Conservation (phyloP, 2,329 filamentous ascomycete species). For the Colletotrichum acutatum region DNA sequence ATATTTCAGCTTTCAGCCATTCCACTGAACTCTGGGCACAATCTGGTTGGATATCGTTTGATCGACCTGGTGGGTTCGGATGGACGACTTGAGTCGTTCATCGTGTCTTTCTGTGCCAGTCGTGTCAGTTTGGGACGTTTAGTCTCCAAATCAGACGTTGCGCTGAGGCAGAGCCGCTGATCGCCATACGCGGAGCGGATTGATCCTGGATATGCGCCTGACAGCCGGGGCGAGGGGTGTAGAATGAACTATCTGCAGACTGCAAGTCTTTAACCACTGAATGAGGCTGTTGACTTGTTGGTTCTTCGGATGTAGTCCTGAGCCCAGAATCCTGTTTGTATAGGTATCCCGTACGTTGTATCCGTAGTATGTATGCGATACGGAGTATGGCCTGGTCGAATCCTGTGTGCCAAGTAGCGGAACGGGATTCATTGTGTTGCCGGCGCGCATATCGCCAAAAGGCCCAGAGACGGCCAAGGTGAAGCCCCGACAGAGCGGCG, state of each 20-base stretch:
- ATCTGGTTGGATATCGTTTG: neutral
- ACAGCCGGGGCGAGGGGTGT: neutral
- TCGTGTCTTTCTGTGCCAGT: slow-evolving; percentile 15
- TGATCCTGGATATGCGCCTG: neutral
- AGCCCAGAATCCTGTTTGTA: too few species aligned
- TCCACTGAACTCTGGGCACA: neutral
- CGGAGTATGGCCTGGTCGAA: neutral
- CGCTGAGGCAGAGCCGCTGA: slow-evolving; percentile 9
- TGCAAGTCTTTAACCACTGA: neutral
- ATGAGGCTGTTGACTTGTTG: too few species aligned
- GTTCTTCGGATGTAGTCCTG: too few species aligned
- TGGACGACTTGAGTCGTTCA: slow-evolving; percentile 1
- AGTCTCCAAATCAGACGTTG: neutral
- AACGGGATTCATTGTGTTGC: slow-evolving; percentile 3
- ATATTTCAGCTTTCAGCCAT: neutral
- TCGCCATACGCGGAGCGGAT: slow-evolving; percentile 4
- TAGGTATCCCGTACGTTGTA: too few species aligned
- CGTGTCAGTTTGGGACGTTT: neutral
- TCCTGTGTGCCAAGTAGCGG: slow-evolving; percentile 10
- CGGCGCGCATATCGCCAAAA: neutral
- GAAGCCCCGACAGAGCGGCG: slow-evolving; percentile 14
- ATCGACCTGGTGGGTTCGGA: slow-evolving; percentile 8
- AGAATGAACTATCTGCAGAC: neutral
- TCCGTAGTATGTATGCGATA: too few species aligned
- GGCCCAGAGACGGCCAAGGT: slow-evolving; percentile 19